Evolutionary conservation across 2,329 filamentous ascomycete species (phyloP), one percentile per base, ranked within the genome.

Genomic region (Onygenales sp.): DNA sequence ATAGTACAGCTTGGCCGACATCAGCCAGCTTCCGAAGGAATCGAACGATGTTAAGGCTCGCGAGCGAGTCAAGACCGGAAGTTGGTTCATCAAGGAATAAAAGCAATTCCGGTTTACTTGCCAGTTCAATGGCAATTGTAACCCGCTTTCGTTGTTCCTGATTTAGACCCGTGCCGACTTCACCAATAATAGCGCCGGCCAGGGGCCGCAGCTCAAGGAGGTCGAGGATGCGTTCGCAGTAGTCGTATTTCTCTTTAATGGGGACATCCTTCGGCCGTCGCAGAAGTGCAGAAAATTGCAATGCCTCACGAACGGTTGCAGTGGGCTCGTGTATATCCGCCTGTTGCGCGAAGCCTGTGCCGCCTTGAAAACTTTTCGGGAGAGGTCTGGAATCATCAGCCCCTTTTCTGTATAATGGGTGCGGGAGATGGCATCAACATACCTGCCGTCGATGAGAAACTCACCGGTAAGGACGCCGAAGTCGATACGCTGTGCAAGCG

Each of bases 1-100:
- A 94, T 3, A 95, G 78, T 60, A 95, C 89, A 8, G 89, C 89
- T 65, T 95, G 90, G 1, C 89, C 90, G 2, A 86, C 86, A n/a
- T 81, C 78, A 1, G 82, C 79, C 2, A 85, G 71, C 60, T 83
- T 83, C 3, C 80, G 75, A 6, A 85, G 67, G 57, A 85, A 82
- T 0, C 79, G 75, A 2, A 83, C 74, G 56, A 84, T 84, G 58
- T 83, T 81, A 58, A 79, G 84, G 0, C 86, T 85, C 4, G 84
- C 83, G 52, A 86, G 79, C 1, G 83, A 84, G 58, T 89, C 86
- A 0, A 89, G 73, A 14, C 82, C 82, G 0, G 78, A 82, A 0
- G 81, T 84, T 0, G 81, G 81, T 57, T 84, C 81, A 54, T 84
- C 82, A 0, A 84, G 67, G 63, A 84, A 84, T 51, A 83, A 74